phyloP scores from a whole-genome alignment of 2,329 filamentous ascomycete genomes.

The Septoria petroselini region DNA sequence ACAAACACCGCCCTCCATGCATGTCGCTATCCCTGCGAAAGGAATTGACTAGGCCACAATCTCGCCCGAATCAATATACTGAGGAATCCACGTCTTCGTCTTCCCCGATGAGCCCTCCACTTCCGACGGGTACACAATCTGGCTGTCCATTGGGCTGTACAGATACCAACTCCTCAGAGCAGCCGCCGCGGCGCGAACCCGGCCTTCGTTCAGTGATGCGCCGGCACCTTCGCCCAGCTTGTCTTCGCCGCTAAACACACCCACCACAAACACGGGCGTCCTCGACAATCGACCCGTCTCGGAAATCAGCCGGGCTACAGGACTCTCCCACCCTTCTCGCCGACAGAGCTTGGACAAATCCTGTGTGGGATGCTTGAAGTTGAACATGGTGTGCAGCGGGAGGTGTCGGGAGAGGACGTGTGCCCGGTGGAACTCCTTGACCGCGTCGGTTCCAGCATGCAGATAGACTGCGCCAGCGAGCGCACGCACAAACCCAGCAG shows the following conservation, averaged over 20 bases:
- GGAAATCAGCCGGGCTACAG: constrained; percentile 79
- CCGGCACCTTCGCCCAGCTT: constrained; percentile 90
- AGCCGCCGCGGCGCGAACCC: constrained; percentile 75
- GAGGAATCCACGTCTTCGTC: constrained; percentile 49
- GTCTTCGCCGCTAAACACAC: constrained; percentile 86
- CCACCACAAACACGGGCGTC: constrained; percentile 88
- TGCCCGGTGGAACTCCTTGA: constrained; percentile 75
- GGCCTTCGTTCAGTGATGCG: constrained; percentile 71
- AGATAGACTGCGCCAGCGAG: constrained; percentile 81
- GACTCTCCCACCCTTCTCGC: constrained; percentile 82
- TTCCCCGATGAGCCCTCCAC: constrained; percentile 32
- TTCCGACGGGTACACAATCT: constrained; percentile 52
- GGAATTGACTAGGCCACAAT: constrained; percentile 43
- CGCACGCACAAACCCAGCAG: constrained; percentile 75
- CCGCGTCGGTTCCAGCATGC: constrained; percentile 74
- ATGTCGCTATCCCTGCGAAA: no score
- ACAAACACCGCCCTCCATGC: no score
- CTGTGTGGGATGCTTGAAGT: constrained; percentile 77
- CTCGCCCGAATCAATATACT: constrained; percentile 57
- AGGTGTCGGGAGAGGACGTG: constrained; percentile 63
- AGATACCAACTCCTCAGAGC: constrained; percentile 94
- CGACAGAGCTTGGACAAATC: constrained; percentile 81
- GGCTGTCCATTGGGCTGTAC: constrained; percentile 68
- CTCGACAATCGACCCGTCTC: constrained; percentile 85
- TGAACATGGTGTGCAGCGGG: constrained; percentile 68